Conservation (phyloP, 1,284 basidiomycete genomes). For the Rugiboletus extremiorientalis region DNA sequence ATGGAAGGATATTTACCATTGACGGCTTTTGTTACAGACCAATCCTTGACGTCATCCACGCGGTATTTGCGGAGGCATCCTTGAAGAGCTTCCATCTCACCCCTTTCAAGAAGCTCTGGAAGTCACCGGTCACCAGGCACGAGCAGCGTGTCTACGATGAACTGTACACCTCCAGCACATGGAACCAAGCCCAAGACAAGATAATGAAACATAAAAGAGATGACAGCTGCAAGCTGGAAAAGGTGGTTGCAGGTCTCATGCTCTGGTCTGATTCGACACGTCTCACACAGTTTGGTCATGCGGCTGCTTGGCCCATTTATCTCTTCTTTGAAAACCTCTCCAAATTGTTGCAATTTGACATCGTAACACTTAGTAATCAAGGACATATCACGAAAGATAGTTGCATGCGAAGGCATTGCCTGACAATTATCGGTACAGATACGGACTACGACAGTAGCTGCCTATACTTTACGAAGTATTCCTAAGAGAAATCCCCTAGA, state of each 20-base stretch:
- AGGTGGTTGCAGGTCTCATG: constrained; percentile 26
- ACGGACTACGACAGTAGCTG: too few species aligned
- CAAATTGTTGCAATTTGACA: too few species aligned
- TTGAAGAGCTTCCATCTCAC: constrained; percentile 1
- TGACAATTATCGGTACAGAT: too few species aligned
- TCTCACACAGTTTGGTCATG: constrained; percentile 35
- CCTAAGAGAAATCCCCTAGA: too few species aligned
- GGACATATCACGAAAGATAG: too few species aligned
- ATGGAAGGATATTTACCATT: not conserved
- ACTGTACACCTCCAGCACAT: constrained; percentile 3
- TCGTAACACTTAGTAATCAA: too few species aligned
- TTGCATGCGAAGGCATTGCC: too few species aligned
- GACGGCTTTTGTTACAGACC: not conserved
- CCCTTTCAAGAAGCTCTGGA: constrained; percentile 6
- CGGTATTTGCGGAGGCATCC: not conserved
- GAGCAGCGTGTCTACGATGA: constrained; percentile 1
- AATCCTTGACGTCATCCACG: too few species aligned
- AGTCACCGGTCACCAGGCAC: not conserved
- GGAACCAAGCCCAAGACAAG: constrained; percentile 7
- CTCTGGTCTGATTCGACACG: constrained; percentile 40
- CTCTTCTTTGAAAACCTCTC: too few species aligned
- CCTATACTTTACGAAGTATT: too few species aligned
- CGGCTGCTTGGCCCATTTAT: too few species aligned
- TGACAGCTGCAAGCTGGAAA: constrained; percentile 4
- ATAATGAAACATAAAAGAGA: constrained; percentile 15